Percentiles rank a stretch among this genome's conserved stretches.
phyloP scores from a whole-genome alignment of 148 eudicot genomes.

The Rhododendron ovatum region DNA sequence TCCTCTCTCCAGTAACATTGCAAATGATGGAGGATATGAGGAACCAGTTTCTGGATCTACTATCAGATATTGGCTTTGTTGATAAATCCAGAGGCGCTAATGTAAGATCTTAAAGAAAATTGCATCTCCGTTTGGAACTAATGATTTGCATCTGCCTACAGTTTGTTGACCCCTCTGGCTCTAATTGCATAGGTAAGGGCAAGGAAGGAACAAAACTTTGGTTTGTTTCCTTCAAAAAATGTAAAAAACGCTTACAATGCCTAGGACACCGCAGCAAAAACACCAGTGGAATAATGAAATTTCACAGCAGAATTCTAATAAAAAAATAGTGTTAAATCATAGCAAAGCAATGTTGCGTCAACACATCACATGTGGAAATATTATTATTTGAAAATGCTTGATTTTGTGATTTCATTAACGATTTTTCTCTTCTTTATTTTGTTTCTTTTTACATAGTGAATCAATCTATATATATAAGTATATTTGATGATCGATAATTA shows the following conservation, averaged over 20 bases:
- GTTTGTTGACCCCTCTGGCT: background rate
- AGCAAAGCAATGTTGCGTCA: background rate
- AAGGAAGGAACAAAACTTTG: background rate
- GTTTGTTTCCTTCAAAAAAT: background rate
- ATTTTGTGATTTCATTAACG: background rate
- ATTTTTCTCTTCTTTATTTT: background rate
- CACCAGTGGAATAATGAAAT: background rate
- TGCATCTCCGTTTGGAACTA: background rate
- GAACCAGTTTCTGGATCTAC: slow-evolving; percentile 75
- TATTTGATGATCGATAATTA: background rate
- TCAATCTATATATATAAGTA: background rate
- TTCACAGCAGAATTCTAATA: background rate
- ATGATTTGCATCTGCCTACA: background rate
- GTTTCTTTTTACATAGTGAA: background rate
- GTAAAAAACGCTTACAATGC: background rate
- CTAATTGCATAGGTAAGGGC: background rate
- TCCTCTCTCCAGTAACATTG: slow-evolving; percentile 70
- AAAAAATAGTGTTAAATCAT: background rate
- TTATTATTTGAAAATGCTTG: background rate
- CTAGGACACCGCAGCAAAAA: background rate
- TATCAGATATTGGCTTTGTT: slow-evolving; percentile 78
- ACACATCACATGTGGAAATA: background rate
- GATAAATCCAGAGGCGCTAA: slow-evolving; percentile 78
- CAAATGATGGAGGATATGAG: slow-evolving; percentile 97
- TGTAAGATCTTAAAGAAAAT: slow-evolving; percentile 39